A percentile compares a stretch with the other conserved stretches of the same genome.
Conservation (phyloP, 2,329 filamentous ascomycete genomes). For the Ceratocystis alfenasii region DNA sequence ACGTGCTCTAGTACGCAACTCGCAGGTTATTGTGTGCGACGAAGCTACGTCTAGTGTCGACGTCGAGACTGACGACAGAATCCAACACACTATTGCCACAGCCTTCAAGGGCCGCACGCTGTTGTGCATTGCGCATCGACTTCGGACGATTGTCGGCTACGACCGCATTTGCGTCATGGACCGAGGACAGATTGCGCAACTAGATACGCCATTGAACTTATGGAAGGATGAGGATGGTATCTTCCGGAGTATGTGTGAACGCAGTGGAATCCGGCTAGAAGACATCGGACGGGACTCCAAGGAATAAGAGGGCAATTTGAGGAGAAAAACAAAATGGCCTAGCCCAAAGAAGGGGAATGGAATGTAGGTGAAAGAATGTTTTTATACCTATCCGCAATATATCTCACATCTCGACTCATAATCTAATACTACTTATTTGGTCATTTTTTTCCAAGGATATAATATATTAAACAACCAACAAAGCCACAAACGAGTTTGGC, state of each 20-base stretch:
- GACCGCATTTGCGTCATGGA: slow-evolving; percentile 98
- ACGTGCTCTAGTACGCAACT: slow-evolving; percentile 73
- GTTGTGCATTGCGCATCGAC: slow-evolving; percentile 80
- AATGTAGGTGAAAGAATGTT: background rate
- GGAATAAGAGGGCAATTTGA: slow-evolving; percentile 24
- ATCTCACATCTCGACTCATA: background rate
- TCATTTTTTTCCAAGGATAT: background rate
- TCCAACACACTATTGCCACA: slow-evolving; percentile 74
- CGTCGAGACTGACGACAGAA: slow-evolving; percentile 93
- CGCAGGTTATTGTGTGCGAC: slow-evolving; percentile 91
- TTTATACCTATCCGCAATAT: background rate
- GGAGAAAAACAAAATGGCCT: slow-evolving; percentile 29
- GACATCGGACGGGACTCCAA: slow-evolving; percentile 33
- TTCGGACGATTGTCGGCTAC: slow-evolving; percentile 87
- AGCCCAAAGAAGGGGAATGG: background rate
- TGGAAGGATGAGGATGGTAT: slow-evolving; percentile 61
- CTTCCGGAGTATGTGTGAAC: slow-evolving; percentile 81
- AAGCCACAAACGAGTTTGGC: background rate
- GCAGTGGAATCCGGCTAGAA: slow-evolving; percentile 58
- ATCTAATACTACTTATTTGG: background rate
- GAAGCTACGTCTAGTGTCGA: slow-evolving; percentile 90
- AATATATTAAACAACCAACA: background rate
- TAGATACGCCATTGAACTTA: slow-evolving; percentile 62
- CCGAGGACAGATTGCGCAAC: slow-evolving; percentile 70
- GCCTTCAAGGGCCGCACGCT: slow-evolving; percentile 81